Evolutionary conservation across 306 rosid genomes (phyloP).

Genomic region (Prosopis cineraria): DNA sequence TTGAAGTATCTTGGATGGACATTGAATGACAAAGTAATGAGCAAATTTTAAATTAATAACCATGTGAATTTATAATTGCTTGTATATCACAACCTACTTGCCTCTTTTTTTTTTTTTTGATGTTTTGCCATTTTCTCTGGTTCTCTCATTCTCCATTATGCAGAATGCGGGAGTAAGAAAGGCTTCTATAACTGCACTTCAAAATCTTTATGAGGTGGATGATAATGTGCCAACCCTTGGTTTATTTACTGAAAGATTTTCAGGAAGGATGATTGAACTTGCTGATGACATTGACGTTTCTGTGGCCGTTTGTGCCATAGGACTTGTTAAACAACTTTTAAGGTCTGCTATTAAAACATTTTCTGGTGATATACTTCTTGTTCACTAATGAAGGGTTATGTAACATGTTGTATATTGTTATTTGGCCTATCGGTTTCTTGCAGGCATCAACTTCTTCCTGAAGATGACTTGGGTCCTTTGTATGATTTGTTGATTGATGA

Average conservation of each 20-base stretch:
- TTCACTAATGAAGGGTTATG: conserved; percentile 29
- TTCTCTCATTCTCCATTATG: conserved; percentile 27
- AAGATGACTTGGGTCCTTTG: conserved; percentile 92
- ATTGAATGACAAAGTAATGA: conserved; percentile 86
- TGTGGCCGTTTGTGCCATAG: conserved; percentile 92
- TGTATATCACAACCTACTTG: conserved; percentile 24
- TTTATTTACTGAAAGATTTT: conserved; percentile 92
- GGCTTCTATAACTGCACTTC: conserved; percentile 83
- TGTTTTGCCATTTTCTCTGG: conserved; percentile 4
- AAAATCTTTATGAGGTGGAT: conserved; percentile 87
- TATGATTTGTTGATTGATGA: conserved; percentile 94
- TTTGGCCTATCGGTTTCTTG: conserved; percentile 39
- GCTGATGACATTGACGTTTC: conserved; percentile 92
- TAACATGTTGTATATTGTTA: conserved; percentile 30
- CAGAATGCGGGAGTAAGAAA: conserved; percentile 93
- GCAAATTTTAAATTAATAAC: conserved; percentile 26
- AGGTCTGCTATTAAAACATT: conserved; percentile 51
- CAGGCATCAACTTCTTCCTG: conserved; percentile 96
- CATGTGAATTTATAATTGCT: conserved; percentile 22
- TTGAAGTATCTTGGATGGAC: conserved; percentile 98
- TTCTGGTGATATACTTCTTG: conserved; percentile 21
- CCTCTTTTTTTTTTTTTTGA: conserved; percentile 1
- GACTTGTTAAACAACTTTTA: conserved; percentile 91
- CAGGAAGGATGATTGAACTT: conserved; percentile 93
- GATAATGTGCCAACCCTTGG: conserved; percentile 92